phyloP scores from a whole-genome alignment of 2,329 filamentous ascomycete species.

The Periglandula ipomoeae region DNA sequence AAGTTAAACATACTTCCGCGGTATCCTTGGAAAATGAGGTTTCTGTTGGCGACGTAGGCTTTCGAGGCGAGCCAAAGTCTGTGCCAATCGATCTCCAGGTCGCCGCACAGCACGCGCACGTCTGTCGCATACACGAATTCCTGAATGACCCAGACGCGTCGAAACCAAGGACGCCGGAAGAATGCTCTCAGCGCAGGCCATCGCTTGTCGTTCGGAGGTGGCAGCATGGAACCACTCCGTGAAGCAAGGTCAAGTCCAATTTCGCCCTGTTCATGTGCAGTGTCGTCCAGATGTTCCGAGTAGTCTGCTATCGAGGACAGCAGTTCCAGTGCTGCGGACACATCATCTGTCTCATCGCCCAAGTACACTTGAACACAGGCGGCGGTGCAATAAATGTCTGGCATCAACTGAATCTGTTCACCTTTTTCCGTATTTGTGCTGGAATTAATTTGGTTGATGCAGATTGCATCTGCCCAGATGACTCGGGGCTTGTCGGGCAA shows the following conservation, averaged over 20 bases:
- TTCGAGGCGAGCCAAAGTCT: conserved; percentile 8
- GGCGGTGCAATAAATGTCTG: conserved; percentile 9
- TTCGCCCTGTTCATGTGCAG: conserved; percentile 5
- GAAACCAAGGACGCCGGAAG: conserved; percentile 9
- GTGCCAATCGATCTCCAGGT: conserved; percentile 9
- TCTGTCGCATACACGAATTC: conserved; percentile 10
- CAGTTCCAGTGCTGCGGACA: conserved; percentile 5
- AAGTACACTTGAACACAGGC: conserved; percentile 8
- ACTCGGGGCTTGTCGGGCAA: conserved; percentile 3
- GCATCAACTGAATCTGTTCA: conserved; percentile 10
- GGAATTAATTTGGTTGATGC: conserved; percentile 11
- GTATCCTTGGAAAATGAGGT: conserved; percentile 8
- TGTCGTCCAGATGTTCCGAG: conserved; percentile 8
- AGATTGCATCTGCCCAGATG: conserved; percentile 12
- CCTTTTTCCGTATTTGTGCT: conserved; percentile 8
- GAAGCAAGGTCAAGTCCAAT: conserved; percentile 5
- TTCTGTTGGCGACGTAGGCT: conserved; percentile 9
- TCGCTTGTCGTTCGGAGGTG: conserved; percentile 3
- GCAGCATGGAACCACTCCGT: conserved; percentile 5
- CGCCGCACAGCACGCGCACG: conserved; percentile 7
- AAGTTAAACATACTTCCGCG: too few relatives aligned
- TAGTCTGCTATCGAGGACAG: conserved; percentile 7
- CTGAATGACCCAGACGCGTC: conserved; percentile 12
- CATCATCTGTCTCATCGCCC: conserved; percentile 6
- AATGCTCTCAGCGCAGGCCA: conserved; percentile 8